phyloP scores from a whole-genome alignment of 2,329 filamentous ascomycete species.

The Arthrinium phaeospermum region DNA sequence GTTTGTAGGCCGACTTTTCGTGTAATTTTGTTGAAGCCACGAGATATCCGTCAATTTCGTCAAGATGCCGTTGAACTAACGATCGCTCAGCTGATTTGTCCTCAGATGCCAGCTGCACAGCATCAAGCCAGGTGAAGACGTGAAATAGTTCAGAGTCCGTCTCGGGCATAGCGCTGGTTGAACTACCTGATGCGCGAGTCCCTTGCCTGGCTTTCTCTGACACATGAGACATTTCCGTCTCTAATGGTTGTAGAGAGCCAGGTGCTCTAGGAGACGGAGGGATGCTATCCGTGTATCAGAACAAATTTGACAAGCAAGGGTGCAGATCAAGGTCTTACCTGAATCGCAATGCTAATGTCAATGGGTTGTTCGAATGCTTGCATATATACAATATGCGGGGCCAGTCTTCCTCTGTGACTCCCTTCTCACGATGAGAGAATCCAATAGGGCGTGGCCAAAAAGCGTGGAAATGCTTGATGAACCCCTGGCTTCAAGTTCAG shows the following conservation, averaged over 20 bases:
- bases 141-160: conserved; percentile 22
- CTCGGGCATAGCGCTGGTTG: no score
- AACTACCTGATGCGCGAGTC: neutral
- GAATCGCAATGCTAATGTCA: conserved; percentile 28
- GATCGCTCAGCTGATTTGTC: neutral
- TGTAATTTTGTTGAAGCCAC: conserved; percentile 23
- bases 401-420: conserved; percentile 29
- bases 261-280: neutral
- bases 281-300: neutral
- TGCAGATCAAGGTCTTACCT: conserved; percentile 18
- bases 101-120: neutral
- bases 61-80: conserved; percentile 23
- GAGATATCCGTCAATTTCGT: conserved; percentile 27
- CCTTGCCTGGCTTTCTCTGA: neutral
- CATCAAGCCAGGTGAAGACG: conserved; percentile 29
- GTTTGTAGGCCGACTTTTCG: conserved; percentile 28
- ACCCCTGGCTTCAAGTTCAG: conserved; percentile 24
- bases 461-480: conserved; percentile 32
- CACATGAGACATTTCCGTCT: neutral
- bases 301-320: no score
- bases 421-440: conserved; percentile 26
- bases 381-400: conserved; percentile 27
- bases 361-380: conserved; percentile 26
- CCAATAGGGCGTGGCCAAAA: conserved; percentile 32
- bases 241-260: neutral